Percentiles rank a stretch among this genome's conserved stretches.
Conservation (phyloP, 2,329 filamentous ascomycete species). For the Aspergillus sp. region DNA sequence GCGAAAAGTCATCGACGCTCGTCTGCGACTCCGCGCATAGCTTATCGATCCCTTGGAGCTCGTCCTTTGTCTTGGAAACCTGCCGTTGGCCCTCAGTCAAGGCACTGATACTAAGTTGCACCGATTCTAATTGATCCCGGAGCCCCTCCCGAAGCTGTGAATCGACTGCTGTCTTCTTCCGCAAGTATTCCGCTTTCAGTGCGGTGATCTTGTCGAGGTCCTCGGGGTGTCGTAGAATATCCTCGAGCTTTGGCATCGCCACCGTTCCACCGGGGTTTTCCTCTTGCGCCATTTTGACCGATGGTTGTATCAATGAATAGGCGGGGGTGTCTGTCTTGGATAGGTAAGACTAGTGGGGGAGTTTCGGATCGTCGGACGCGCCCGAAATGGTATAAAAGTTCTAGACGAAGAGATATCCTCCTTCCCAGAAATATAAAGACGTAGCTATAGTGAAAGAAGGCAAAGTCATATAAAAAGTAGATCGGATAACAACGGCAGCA, state of each 20-base stretch:
- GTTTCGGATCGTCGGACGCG: background rate
- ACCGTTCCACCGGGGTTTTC: slow-evolving; percentile 53
- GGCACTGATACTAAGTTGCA: slow-evolving; percentile 85
- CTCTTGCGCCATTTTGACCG: slow-evolving; percentile 30
- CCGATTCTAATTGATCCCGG: slow-evolving; percentile 88
- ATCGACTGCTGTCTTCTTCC: slow-evolving; percentile 90
- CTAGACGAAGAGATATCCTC: too few species aligned
- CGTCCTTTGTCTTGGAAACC: slow-evolving; percentile 89
- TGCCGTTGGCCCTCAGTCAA: slow-evolving; percentile 87
- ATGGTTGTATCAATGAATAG: background rate
- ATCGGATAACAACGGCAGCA: too few species aligned
- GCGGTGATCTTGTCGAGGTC: slow-evolving; percentile 93
- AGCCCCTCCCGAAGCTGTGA: slow-evolving; percentile 82
- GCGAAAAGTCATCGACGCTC: slow-evolving; percentile 96
- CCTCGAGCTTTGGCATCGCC: slow-evolving; percentile 72
- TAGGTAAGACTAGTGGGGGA: background rate
- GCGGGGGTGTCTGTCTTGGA: background rate
- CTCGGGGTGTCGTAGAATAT: slow-evolving; percentile 90
- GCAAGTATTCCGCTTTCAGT: slow-evolving; percentile 85
- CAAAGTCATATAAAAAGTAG: too few species aligned
- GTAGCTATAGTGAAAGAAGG: too few species aligned
- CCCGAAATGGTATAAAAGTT: background rate
- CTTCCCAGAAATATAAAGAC: too few species aligned
- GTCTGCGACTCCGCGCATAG: slow-evolving; percentile 95
- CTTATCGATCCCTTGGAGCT: slow-evolving; percentile 98